Evolutionary conservation across 208 protist species (phyloP).

Genomic region (Zelonia costaricensis): DNA sequence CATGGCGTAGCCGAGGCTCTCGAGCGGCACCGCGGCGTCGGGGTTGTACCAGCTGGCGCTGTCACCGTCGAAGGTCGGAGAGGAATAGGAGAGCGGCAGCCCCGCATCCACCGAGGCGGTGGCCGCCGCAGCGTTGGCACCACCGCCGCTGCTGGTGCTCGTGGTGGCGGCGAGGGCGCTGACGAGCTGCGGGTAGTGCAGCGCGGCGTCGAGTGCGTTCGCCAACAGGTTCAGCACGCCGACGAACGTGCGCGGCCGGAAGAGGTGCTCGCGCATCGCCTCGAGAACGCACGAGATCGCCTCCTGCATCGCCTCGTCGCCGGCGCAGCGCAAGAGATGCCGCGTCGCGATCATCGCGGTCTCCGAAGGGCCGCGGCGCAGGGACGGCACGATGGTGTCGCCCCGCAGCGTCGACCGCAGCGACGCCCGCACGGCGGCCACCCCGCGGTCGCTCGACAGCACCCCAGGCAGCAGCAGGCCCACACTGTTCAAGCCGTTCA

Average conservation of each 20-base stretch:
- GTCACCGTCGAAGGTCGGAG: too few relatives aligned
- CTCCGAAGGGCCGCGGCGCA: constrained; percentile 21
- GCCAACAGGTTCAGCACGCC: constrained; percentile 68
- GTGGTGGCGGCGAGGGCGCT: not conserved
- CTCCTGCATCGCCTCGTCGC: constrained; percentile 29
- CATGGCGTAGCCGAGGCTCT: constrained; percentile 36
- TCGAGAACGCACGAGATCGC: constrained; percentile 43
- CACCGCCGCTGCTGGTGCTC: not conserved
- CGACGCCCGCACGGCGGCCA: constrained; percentile 38
- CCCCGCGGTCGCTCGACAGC: constrained; percentile 26
- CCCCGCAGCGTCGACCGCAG: constrained; percentile 44
- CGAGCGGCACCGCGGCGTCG: constrained; percentile 4
- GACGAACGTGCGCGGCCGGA: constrained; percentile 60
- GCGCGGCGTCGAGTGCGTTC: constrained; percentile 53
- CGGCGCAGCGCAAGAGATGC: constrained; percentile 32
- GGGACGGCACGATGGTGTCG: constrained; percentile 52
- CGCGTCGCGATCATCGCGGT: constrained; percentile 43
- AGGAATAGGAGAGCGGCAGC: too few relatives aligned
- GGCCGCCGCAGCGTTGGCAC: too few relatives aligned
- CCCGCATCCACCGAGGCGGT: not conserved
- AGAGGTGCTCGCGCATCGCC: constrained; percentile 48
- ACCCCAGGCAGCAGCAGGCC: constrained; percentile 39
- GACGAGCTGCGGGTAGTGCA: constrained; percentile 39
- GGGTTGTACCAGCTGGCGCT: constrained; percentile 5
- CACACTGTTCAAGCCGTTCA: constrained; percentile 6